Percentiles rank a stretch among this genome's conserved stretches.
phyloP scores from a whole-genome alignment of 306 rosid species.

The Hippophae tibetana region DNA sequence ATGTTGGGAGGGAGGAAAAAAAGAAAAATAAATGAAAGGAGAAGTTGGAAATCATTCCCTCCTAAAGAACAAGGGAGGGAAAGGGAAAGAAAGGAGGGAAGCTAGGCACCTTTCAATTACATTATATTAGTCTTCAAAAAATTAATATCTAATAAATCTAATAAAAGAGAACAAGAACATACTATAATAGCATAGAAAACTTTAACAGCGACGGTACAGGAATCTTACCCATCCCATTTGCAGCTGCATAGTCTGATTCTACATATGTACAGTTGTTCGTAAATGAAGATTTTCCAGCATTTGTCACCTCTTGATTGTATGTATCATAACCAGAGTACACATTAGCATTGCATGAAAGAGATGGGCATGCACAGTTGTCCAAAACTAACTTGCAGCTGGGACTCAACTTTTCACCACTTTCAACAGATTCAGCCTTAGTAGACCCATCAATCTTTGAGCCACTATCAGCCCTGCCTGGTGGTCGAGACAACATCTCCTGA shows the following conservation, averaged over 20 bases:
- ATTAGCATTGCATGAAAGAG: constrained; percentile 65
- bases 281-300: constrained; percentile 68
- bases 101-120: too few relatives aligned
- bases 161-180: background rate
- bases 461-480: constrained; percentile 89
- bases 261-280: constrained; percentile 35
- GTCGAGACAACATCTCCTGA: constrained; percentile 87
- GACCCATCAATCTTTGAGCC: constrained; percentile 92
- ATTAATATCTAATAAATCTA: too few relatives aligned
- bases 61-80: too few relatives aligned
- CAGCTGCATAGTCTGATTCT: constrained; percentile 47
- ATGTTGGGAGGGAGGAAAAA: background rate
- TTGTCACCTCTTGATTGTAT: constrained; percentile 53
- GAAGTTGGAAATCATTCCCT: too few relatives aligned
- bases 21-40: background rate
- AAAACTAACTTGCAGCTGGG: constrained; percentile 52
- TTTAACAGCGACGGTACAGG: background rate
- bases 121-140: too few relatives aligned
- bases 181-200: constrained; percentile 5
- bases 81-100: too few relatives aligned
- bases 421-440: constrained; percentile 91
- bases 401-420: constrained; percentile 89
- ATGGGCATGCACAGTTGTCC: constrained; percentile 52
- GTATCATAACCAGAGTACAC: constrained; percentile 47
- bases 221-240: constrained; percentile 55